Base-by-base conservation (phyloP, 805 yeast species). In the Brettanomyces custersianus region DNA sequence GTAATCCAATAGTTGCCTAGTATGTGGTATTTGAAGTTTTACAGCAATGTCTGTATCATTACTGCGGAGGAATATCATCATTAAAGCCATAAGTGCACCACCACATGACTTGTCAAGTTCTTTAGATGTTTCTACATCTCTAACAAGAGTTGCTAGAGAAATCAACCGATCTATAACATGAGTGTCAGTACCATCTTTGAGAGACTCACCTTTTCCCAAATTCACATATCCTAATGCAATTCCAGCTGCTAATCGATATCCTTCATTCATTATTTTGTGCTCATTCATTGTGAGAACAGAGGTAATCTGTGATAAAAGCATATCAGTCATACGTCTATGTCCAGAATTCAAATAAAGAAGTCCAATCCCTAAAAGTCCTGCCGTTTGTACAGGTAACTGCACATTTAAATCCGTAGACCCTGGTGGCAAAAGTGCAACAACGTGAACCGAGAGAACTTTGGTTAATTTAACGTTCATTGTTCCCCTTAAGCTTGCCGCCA, bases 331-430 rank as follows among this genome's bases (percentile, higher is more conserved):
- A 45, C 94, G 67, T 31, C 94, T 70, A 51, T 87, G 94, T 42
- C 78, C 87, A 4, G 86, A 73, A 35, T 73, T 82, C 35, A 77
- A 61, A 48, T 86, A 88, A 5, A 94, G 62, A 36, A 94, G 62
- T 0, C 98, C 99, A 38, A 92, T 74, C 1, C 97, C 96, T 33
- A 92, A 63, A 20, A 90, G 55, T 0, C 96, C 97, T 0, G 96
- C 95, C 0, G 94, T 76, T 54, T 92, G 97, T 6, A 90, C 94
- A 9, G 77, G 68, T 1, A 76, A 62, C 2, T 84, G 74, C 6
- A 94, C 94, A 54, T 90, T 85, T 48, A 92, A 66, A 54, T 87
- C 94, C 31, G 80, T 81, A 0, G 96, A 87, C 0, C 96, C 96
- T 10, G 74, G 74, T 0, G 99, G 99, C 20, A 94, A 63, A 23